These are phyloP conservation scores for Magnaporthiopsis rhizophila DNA, from an alignment of 2,329 filamentous ascomycete genomes.

Conservation along the genomic window DNA sequence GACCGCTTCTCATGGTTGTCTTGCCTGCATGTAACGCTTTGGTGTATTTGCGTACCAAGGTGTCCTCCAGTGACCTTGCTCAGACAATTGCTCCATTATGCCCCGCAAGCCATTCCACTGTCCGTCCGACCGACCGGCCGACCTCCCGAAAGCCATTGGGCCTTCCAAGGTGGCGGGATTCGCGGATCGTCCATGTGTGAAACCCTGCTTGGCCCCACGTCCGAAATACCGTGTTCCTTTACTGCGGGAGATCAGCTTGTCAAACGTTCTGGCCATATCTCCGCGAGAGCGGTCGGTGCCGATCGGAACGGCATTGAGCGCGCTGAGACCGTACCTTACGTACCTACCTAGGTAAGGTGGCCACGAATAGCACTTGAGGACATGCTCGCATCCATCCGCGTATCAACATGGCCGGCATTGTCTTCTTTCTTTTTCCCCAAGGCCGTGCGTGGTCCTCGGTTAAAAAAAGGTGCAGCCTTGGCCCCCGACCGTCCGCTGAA, in stretches of 20 bases:
- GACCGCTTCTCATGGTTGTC: neutral
- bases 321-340: neutral
- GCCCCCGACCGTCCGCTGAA: neutral
- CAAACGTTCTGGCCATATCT: neutral
- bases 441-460: neutral
- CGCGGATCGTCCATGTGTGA: neutral
- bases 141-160: neutral
- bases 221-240: neutral
- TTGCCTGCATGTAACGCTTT: too few relatives aligned
- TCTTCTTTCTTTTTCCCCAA: neutral
- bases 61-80: too few relatives aligned
- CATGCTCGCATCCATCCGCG: too few relatives aligned
- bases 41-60: too few relatives aligned
- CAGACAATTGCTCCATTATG: too few relatives aligned
- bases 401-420: neutral
- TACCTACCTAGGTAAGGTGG: too few relatives aligned
- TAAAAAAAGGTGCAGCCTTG: neutral
- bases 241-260: neutral
- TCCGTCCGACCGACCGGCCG: neutral
- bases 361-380: neutral
- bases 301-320: neutral
- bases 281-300: too few relatives aligned
- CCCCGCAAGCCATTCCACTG: neutral
- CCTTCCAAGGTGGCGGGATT: neutral
- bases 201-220: neutral